Conservation (phyloP, 2,329 filamentous ascomycete species). For the Beauveria brongniartii region DNA sequence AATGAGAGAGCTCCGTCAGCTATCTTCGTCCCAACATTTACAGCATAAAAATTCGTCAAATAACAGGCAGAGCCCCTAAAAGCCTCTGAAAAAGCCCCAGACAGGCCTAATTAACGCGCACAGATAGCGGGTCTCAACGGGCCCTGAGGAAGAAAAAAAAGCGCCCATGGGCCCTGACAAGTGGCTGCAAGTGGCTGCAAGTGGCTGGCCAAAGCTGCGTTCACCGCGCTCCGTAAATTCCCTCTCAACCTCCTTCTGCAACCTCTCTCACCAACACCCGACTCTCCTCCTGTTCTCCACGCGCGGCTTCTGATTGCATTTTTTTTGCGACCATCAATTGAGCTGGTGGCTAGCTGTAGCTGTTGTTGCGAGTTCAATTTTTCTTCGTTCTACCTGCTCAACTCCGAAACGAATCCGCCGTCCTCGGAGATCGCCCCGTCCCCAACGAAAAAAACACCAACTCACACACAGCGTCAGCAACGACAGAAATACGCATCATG, state of each 20-base stretch:
- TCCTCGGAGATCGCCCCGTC: neutral
- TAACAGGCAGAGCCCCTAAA: neutral
- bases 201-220: slow-evolving; percentile 4
- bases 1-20: slow-evolving; percentile 1
- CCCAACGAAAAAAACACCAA: neutral
- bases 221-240: slow-evolving; percentile 12
- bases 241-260: slow-evolving; percentile 10
- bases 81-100: neutral
- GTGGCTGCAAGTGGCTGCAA: neutral
- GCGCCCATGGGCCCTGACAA: neutral
- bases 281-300: neutral
- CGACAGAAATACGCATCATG: slow-evolving; percentile 24
- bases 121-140: neutral
- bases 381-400: neutral
- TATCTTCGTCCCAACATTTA: slow-evolving; percentile 10
- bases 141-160: neutral
- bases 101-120: neutral
- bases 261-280: neutral
- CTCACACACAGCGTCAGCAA: slow-evolving; percentile 7
- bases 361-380: neutral
- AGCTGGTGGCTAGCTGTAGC: slow-evolving; percentile 4
- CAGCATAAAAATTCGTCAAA: neutral
- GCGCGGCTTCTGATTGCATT: neutral
- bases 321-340: neutral
- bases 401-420: neutral